Base-by-base conservation (phyloP, 192 early-diverging fungal genomes). In the Coemansia sp. region DNA sequence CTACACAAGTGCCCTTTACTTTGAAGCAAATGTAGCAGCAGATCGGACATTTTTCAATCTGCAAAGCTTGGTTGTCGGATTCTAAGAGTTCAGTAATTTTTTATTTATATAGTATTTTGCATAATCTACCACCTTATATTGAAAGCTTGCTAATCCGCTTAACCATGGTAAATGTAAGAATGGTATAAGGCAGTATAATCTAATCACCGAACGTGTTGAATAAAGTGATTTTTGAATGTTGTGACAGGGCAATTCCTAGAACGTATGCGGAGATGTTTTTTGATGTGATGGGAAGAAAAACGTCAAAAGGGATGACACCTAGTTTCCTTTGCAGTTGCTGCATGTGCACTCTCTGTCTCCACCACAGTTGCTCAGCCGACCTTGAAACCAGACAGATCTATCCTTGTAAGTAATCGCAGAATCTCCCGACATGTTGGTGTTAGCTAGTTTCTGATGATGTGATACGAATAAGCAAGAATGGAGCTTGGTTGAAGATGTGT, bases 271-370 rank as follows among this genome's bases (percentile, higher is more conserved):
- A 64, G 21, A 15, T 57, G 12, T 41, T 37, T 57, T 63, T 18
- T 58, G 55, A n/a, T 51, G 46, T 45, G 57, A 60, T 22, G 8
- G n/a, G n/a, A 15, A 32, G 16, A 43, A 5, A 56, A 36, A 0
- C 48, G 5, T 41, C 6, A 5, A 43, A 43, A 46, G 37, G 7
- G 41, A 54, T 48, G 37, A 11, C 47, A n/a, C 57, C 63, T 54
- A 54, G 8, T 21, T 26, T 59, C 52, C 59, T 56, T 73, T 76
- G 74, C 79, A 82, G 68, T 82, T 82, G 18, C 47, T 16, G 65
- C 79, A 82, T 54, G 67, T 76, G 67, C 79, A 82, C 62, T 82
- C 74, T 55, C 79, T 63, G 49, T 69, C 66, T 67, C 55, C 55
- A 10, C 57, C 57, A n/a, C 79, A 76, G 67, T 65, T 69, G 26